A percentile compares a stretch with the other conserved stretches of the same genome.
phyloP scores from a whole-genome alignment of 2,329 filamentous ascomycete species.

The Phaeophleospora eucalypticola region DNA sequence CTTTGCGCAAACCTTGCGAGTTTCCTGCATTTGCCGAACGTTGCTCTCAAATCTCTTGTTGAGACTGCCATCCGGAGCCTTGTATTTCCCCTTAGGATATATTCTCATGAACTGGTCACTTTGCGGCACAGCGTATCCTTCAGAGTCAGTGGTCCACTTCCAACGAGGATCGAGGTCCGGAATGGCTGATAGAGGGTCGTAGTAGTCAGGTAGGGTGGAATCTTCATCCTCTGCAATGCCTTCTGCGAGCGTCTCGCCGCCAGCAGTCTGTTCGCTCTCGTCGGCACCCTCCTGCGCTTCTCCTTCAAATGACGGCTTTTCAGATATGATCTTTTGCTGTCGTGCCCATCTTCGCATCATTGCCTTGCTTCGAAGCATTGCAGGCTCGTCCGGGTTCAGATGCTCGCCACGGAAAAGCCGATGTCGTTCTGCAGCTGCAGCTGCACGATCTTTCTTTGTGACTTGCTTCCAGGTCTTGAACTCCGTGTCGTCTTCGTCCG shows the following conservation, averaged over 20 bases:
- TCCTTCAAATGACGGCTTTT: conserved; percentile 37
- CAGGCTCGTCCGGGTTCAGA: conserved; percentile 82
- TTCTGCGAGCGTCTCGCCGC: conserved; percentile 78
- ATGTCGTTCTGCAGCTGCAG: conserved; percentile 79
- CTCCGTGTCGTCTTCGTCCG: conserved; percentile 80
- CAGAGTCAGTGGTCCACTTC: conserved; percentile 83
- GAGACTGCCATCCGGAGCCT: conserved; percentile 68
- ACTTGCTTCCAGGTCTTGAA: conserved; percentile 99
- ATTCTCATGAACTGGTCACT: conserved; percentile 79
- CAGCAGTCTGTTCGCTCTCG: conserved; percentile 45
- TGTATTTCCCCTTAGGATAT: conserved; percentile 70
- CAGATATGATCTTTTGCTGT: conserved; percentile 57
- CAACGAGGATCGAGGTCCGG: conserved; percentile 76
- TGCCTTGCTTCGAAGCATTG: conserved; percentile 75
- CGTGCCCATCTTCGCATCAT: conserved; percentile 87
- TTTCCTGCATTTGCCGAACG: conserved; percentile 93
- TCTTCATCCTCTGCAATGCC: conserved; percentile 90
- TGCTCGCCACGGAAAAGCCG: conserved; percentile 80
- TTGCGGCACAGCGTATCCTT: conserved; percentile 84
- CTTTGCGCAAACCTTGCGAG: conserved; percentile 90
- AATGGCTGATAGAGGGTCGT: conserved; percentile 78
- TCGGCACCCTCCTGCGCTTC: conserved; percentile 43
- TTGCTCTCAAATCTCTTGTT: conserved; percentile 82
- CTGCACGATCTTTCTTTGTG: conserved; percentile 90
- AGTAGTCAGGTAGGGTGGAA: conserved; percentile 86